Conservation (phyloP, 2,329 filamentous ascomycete species). For the Arachnomyces sp. region DNA sequence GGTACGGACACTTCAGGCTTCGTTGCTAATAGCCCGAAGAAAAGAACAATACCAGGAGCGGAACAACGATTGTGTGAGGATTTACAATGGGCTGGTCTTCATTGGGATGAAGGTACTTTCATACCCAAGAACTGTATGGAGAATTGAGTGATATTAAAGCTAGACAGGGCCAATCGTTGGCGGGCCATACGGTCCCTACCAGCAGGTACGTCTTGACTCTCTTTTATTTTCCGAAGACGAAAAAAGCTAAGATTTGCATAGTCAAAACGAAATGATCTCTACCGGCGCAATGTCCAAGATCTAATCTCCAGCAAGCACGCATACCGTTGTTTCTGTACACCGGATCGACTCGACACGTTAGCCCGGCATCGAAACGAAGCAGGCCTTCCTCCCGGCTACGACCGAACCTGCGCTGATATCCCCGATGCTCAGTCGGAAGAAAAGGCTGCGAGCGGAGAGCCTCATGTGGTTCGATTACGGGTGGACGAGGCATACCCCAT, state of each 20-base stretch:
- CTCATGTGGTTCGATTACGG: slow-evolving; percentile 70
- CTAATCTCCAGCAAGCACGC: slow-evolving; percentile 66
- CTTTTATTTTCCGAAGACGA: neutral
- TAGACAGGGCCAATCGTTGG: slow-evolving; percentile 64
- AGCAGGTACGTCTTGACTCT: slow-evolving; percentile 53
- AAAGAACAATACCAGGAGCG: slow-evolving; percentile 71
- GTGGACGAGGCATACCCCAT: slow-evolving; percentile 54
- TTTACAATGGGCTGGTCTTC: slow-evolving; percentile 76
- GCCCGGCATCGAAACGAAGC: slow-evolving; percentile 55
- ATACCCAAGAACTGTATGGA: neutral
- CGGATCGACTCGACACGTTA: slow-evolving; percentile 61
- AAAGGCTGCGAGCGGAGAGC: slow-evolving; percentile 60
- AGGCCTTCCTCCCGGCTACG: slow-evolving; percentile 56
- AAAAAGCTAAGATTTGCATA: slow-evolving; percentile 29
- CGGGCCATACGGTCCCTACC: slow-evolving; percentile 77
- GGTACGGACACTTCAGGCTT: neutral
- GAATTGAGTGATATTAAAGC: slow-evolving; percentile 6
- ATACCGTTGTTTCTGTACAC: slow-evolving; percentile 87
- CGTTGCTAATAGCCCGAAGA: slow-evolving; percentile 42
- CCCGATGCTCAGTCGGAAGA: slow-evolving; percentile 60
- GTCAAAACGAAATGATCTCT: slow-evolving; percentile 71
- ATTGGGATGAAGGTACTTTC: slow-evolving; percentile 78
- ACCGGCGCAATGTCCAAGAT: slow-evolving; percentile 61
- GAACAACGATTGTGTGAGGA: slow-evolving; percentile 72
- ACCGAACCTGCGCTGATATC: slow-evolving; percentile 66